Base-by-base conservation (phyloP, 2,329 filamentous ascomycete genomes). In the Aspergillus carbonarius region DNA sequence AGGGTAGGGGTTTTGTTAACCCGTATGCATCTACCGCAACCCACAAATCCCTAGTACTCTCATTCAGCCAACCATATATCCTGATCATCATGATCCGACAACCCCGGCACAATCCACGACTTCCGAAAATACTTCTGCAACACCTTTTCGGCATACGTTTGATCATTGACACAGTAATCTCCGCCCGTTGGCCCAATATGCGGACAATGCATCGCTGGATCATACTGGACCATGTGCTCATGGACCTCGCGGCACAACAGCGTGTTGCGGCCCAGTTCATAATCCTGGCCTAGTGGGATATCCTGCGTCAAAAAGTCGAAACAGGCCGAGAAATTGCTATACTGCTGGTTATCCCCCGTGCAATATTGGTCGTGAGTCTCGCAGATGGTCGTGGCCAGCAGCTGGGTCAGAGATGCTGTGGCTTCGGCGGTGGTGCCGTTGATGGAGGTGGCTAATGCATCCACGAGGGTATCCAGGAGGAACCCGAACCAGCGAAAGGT, bases 241-340 rank as follows among this genome's bases (percentile, higher is more conserved):
- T 72, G 67, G 18, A 71, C 66, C 53, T 70, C 64, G 0, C 69
- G 66, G 44, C 67, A 71, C 5, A 72, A 61, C 39, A 72, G 42
- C 1, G 69, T 70, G 32, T 72, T 60, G 0, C 63, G 48, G 1
- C 69, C 68, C 4, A 72, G 50, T 51, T 71, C 68, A 34, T 65
- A 64, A 1, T 59, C 56, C 44, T 67, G 62, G 1, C 69, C 69
- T 23, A 72, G 69, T 1, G 65, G 63, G 1, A 62, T 53, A 8
- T 60, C 48, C 17, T 61, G 30, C 0, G 64, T 68, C 52, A 71
- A 32, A 40, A 58, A 68, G 3, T 63, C 32, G 17, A 63, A 60
- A 7, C 69, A 72, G 9, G 59, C 42, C 0, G 52, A 40, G 0
- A 12, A 55, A 12, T 55, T 63, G 0, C n/a, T 52, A 27, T 71